Evolutionary conservation across 345 rosid genomes (phyloP).

Genomic region (Laguncularia racemosa): DNA sequence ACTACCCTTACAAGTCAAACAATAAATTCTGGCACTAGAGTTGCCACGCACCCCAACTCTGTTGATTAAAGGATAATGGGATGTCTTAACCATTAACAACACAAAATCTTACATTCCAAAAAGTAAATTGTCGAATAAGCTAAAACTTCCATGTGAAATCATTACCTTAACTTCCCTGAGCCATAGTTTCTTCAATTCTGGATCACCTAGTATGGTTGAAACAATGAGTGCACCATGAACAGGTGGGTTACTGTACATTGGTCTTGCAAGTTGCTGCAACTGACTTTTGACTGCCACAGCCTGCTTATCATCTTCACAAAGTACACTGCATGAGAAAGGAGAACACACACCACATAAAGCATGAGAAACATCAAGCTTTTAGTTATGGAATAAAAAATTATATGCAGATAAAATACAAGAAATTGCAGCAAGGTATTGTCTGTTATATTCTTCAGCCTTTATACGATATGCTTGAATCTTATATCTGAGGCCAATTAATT

Average conservation of each 20-base stretch:
- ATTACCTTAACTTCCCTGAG: slow-evolving; percentile 88
- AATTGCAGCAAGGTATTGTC: too few species aligned
- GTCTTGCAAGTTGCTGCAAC: slow-evolving; percentile 94
- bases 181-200: slow-evolving; percentile 77
- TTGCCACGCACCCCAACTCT: too few species aligned
- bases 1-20: too few species aligned
- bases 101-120: too few species aligned
- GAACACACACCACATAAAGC: background rate
- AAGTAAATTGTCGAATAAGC: too few species aligned
- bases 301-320: slow-evolving; percentile 79
- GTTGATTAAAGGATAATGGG: too few species aligned
- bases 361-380: background rate
- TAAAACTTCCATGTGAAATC: background rate
- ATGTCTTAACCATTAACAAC: too few species aligned
- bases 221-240: slow-evolving; percentile 82
- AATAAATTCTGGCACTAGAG: too few species aligned
- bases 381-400: background rate
- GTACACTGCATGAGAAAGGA: slow-evolving; percentile 35
- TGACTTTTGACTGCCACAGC: slow-evolving; percentile 85
- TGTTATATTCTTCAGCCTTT: too few species aligned
- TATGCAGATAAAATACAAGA: background rate
- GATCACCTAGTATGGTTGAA: slow-evolving; percentile 69
- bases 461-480: too few species aligned
- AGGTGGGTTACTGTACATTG: slow-evolving; percentile 98
- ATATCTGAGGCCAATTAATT: too few species aligned